These are phyloP conservation scores for Pulveroboletus ravenelii DNA, from an alignment of 768 basidiomycete species.

Conservation along the genomic window DNA sequence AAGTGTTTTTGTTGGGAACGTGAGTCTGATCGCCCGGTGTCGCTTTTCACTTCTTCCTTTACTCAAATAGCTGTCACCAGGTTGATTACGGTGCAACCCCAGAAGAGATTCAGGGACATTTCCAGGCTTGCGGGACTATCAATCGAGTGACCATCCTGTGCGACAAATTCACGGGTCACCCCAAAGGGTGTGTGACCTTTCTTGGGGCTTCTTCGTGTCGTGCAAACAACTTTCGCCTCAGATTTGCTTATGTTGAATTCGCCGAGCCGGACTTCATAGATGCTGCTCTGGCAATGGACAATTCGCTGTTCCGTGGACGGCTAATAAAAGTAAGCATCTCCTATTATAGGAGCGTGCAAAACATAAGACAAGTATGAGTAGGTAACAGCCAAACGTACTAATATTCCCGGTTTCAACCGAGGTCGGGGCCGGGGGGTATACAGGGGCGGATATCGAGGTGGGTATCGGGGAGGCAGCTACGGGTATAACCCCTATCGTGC, in stretches of 20 bases:
- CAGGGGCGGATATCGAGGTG: slow-evolving; percentile 58
- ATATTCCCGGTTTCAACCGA: slow-evolving; percentile 87
- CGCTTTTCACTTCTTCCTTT: slow-evolving; percentile 5
- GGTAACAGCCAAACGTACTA: slow-evolving; percentile 96
- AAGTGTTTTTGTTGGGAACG: slow-evolving; percentile 96
- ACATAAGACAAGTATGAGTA: slow-evolving; percentile 28
- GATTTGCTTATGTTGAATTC: slow-evolving; percentile 98
- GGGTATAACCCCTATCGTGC: slow-evolving; percentile 54
- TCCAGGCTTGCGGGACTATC: slow-evolving; percentile 96
- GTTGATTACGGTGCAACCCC: slow-evolving; percentile 97
- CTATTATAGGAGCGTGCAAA: not conserved
- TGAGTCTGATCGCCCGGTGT: slow-evolving; percentile 38
- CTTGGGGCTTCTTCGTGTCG: slow-evolving; percentile 10
- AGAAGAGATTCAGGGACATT: slow-evolving; percentile 96
- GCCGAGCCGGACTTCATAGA: slow-evolving; percentile 89
- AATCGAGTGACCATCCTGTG: slow-evolving; percentile 99
- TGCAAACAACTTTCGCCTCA: slow-evolving; percentile 31
- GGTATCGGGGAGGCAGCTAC: slow-evolving; percentile 50
- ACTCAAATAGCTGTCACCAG: slow-evolving; percentile 39
- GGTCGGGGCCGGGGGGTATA: slow-evolving; percentile 74
- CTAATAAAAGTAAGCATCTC: slow-evolving; percentile 70
- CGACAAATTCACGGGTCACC: slow-evolving; percentile 99
- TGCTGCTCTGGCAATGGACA: slow-evolving; percentile 89
- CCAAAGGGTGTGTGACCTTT: slow-evolving; percentile 72
- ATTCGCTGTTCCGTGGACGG: slow-evolving; percentile 91